Evolutionary conservation across 1,139 yeast genomes (phyloP).

Genomic region (Candida sanyaensis): DNA sequence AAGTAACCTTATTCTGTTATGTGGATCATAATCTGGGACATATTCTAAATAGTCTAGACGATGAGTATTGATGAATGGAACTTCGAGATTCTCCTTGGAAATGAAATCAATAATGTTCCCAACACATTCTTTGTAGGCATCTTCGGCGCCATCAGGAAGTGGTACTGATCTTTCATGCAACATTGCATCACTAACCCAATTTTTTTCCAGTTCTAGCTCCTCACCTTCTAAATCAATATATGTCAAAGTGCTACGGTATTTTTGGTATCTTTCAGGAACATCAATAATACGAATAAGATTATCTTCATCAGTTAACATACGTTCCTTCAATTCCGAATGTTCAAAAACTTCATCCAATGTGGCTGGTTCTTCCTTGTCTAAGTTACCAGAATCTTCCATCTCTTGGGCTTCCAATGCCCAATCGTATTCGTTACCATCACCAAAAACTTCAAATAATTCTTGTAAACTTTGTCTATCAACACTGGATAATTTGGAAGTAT

Average conservation of each 20-base stretch:
- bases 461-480: slow-evolving; percentile 92
- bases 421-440: slow-evolving; percentile 95
- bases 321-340: slow-evolving; percentile 86
- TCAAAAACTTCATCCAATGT: slow-evolving; percentile 89
- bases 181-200: slow-evolving; percentile 71
- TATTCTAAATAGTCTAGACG: slow-evolving; percentile 82
- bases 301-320: slow-evolving; percentile 91
- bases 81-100: slow-evolving; percentile 79
- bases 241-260: slow-evolving; percentile 62
- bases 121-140: slow-evolving; percentile 71
- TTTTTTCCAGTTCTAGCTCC: slow-evolving; percentile 71
- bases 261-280: slow-evolving; percentile 90
- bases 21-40: slow-evolving; percentile 56
- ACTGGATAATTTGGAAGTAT: slow-evolving; percentile 66
- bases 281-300: slow-evolving; percentile 85
- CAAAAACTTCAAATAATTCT: slow-evolving; percentile 92
- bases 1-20: slow-evolving; percentile 52
- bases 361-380: slow-evolving; percentile 56
- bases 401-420: slow-evolving; percentile 97
- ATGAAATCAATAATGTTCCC: slow-evolving; percentile 78
- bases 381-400: slow-evolving; percentile 60
- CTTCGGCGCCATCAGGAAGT: slow-evolving; percentile 42
- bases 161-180: slow-evolving; percentile 50
- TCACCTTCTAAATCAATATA: slow-evolving; percentile 67
- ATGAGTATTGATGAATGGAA: slow-evolving; percentile 96